Evolutionary conservation across 768 basidiomycete species (phyloP).

Genomic region (Tremella mesenterica): DNA sequence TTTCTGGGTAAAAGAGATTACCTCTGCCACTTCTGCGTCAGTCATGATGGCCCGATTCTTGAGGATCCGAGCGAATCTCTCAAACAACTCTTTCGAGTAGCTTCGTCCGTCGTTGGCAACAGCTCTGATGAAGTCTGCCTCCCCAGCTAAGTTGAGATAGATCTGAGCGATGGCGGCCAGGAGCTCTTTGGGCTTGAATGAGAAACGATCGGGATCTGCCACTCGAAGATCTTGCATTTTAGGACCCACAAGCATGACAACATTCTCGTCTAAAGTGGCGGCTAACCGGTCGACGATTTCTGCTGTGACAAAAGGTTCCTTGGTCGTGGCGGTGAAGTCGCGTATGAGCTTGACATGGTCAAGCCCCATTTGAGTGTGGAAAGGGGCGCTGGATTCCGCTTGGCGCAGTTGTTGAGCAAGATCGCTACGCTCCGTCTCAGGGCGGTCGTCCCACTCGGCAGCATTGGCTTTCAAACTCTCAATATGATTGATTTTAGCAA

Average conservation of each 20-base stretch:
- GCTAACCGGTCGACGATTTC: constrained; percentile 94
- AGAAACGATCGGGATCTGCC: constrained; percentile 74
- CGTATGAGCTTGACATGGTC: constrained; percentile 85
- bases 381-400: constrained; percentile 75
- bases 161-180: constrained; percentile 82
- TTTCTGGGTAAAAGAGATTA: constrained; percentile 62
- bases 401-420: constrained; percentile 65
- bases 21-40: constrained; percentile 61
- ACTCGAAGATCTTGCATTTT: constrained; percentile 78
- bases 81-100: constrained; percentile 75
- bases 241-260: constrained; percentile 80
- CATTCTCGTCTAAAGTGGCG: constrained; percentile 77
- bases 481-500: constrained; percentile 78
- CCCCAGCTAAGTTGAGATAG: constrained; percentile 76
- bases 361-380: constrained; percentile 75
- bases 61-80: constrained; percentile 62
- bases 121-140: constrained; percentile 67
- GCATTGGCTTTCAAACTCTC: constrained; percentile 75
- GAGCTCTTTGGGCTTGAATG: constrained; percentile 73
- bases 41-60: constrained; percentile 60
- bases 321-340: constrained; percentile 83
- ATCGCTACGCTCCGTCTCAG: constrained; percentile 70
- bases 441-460: constrained; percentile 58
- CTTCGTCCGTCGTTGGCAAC: constrained; percentile 92
- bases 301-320: constrained; percentile 84